A percentile compares a stretch with the other conserved stretches of the same genome.
Conservation (phyloP, 2,329 filamentous ascomycete species). For the Pestalotiopsis sp. region DNA sequence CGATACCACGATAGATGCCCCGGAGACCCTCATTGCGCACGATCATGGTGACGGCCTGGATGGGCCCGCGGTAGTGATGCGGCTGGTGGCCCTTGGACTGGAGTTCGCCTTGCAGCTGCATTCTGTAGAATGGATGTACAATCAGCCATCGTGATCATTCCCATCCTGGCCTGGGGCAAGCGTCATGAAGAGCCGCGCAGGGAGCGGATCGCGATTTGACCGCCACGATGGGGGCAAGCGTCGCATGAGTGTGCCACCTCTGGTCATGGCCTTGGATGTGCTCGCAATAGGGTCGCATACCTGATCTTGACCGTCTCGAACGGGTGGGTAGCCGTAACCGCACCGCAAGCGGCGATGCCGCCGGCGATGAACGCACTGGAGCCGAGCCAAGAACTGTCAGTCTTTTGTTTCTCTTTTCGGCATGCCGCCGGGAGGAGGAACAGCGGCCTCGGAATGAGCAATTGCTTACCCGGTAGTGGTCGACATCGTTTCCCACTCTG, state of each 20-base stretch:
- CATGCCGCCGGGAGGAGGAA: not conserved
- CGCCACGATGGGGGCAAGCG: not conserved
- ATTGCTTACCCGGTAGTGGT: conserved; percentile 10
- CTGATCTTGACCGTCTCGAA: conserved; percentile 99
- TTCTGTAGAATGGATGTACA: conserved; percentile 47
- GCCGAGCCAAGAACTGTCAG: not conserved
- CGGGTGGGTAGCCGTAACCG: conserved; percentile 94
- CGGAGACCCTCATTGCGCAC: conserved; percentile 84
- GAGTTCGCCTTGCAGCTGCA: conserved; percentile 96
- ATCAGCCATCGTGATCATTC: conserved; percentile 1
- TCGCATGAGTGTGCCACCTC: not conserved
- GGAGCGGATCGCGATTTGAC: not conserved
- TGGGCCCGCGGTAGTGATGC: conserved; percentile 85
- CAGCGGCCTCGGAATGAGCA: not conserved
- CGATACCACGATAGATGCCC: conserved; percentile 86
- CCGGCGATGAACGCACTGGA: conserved; percentile 87
- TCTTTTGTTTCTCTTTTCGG: not conserved
- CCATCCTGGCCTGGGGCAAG: conserved; percentile 4
- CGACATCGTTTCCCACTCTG: conserved; percentile 10
- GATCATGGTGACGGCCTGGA: conserved; percentile 91
- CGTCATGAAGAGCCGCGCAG: conserved; percentile 13
- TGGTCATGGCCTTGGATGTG: not conserved
- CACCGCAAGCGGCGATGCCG: conserved; percentile 94
- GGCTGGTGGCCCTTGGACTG: conserved; percentile 83
- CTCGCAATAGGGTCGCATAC: conserved; percentile 47